Evolutionary conservation across 73 alveolate genomes (phyloP).

Genomic region (Stentor roeselii): DNA sequence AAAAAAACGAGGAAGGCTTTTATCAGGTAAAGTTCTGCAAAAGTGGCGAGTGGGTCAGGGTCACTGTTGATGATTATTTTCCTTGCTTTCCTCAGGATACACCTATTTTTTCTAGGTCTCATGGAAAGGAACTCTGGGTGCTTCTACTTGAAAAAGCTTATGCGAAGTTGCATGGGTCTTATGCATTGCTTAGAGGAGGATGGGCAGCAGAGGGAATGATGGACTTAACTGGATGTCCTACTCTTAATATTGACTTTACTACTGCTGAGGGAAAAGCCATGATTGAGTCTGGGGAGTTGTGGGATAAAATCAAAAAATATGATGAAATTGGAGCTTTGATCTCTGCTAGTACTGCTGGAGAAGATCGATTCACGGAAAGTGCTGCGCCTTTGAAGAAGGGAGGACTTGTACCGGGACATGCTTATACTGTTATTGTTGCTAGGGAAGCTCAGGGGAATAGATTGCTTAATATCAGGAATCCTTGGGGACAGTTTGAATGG

Average conservation of each 20-base stretch:
- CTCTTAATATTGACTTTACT: conserved; percentile 64
- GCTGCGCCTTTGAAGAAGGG: conserved; percentile 47
- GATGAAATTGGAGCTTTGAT: conserved; percentile 77
- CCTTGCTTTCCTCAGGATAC: conserved; percentile 97
- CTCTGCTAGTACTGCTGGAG: conserved; percentile 74
- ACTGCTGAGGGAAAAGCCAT: conserved; percentile 47
- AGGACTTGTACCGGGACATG: conserved; percentile 92
- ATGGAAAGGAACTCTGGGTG: conserved; percentile 93
- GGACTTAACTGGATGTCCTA: conserved; percentile 95
- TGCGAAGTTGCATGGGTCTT: conserved; percentile 93
- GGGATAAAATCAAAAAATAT: conserved; percentile 62
- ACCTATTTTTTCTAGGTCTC: conserved; percentile 81
- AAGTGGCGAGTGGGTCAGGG: conserved; percentile 97
- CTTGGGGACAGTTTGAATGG: conserved; percentile 96
- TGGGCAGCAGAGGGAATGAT: conserved; percentile 86
- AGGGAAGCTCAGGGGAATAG: conserved; percentile 74
- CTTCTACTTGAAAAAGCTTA: conserved; percentile 95
- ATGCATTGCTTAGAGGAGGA: conserved; percentile 85
- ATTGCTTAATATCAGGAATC: conserved; percentile 85
- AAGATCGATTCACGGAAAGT: conserved; percentile 67
- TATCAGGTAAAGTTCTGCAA: conserved; percentile 92
- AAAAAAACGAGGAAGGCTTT: conserved; percentile 75
- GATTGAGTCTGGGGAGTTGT: conserved; percentile 42
- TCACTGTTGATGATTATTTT: conserved; percentile 94
- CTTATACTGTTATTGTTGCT: conserved; percentile 75